phyloP scores from a whole-genome alignment of 208 protist genomes.

The Leishmania braziliensis region DNA sequence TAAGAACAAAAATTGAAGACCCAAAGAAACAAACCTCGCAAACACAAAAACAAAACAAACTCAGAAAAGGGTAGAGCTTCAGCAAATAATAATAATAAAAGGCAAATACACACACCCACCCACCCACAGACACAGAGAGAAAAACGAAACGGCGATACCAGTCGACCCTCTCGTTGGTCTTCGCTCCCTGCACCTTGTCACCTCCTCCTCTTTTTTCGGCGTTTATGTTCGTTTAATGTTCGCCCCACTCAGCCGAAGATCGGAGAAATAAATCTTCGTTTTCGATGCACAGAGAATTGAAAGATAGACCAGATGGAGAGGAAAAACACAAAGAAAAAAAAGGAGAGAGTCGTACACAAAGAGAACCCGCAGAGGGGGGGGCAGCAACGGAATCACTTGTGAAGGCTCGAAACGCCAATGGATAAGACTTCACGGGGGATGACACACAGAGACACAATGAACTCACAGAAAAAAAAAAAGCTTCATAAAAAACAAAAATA shows the following conservation, averaged over 20 bases:
- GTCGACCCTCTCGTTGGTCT: neutral
- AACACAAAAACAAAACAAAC: neutral
- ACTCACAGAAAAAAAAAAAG: neutral
- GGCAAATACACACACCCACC: neutral
- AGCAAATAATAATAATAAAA: neutral
- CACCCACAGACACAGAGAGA: neutral
- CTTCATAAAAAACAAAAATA: neutral
- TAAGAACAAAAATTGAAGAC: neutral
- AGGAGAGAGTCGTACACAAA: neutral
- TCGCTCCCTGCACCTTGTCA: neutral
- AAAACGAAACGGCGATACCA: neutral
- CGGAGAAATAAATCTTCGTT: neutral
- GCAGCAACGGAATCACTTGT: neutral
- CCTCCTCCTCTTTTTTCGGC: neutral
- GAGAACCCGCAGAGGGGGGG: neutral
- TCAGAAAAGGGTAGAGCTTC: no score
- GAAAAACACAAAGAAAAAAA: neutral
- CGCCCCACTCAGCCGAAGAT: neutral
- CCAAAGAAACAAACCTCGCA: neutral
- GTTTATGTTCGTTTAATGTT: neutral
- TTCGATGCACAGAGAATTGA: neutral
- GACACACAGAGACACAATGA: neutral
- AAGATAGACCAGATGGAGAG: neutral
- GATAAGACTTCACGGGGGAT: neutral
- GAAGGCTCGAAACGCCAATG: neutral